Conservation (phyloP, 139 green algal genomes). For the Chlamydomonas schloesseri region DNA sequence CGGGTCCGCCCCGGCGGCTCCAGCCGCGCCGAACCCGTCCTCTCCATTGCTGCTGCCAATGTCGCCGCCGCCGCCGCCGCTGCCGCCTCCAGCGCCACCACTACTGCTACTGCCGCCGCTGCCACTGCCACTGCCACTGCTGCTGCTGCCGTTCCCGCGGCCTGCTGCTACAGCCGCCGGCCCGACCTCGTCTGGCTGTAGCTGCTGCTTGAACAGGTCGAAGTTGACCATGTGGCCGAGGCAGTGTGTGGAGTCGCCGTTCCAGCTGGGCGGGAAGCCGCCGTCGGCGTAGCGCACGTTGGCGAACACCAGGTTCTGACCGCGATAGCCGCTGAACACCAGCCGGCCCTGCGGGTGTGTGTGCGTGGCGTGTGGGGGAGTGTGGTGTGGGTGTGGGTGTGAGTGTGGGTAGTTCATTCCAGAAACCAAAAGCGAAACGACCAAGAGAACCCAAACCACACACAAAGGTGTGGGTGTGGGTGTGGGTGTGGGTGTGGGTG, state of each 20-base stretch:
- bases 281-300: constrained; percentile 18
- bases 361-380: no score
- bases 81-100: background rate
- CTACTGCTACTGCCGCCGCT: background rate
- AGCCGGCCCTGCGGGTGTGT: background rate
- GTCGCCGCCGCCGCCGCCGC: no score
- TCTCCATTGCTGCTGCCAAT: no score
- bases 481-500: no score
- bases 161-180: background rate
- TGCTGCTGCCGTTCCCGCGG: background rate
- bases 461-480: no score
- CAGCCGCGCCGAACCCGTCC: no score
- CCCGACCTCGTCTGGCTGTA: background rate
- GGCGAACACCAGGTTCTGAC: constrained; percentile 29
- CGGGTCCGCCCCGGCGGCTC: no score
- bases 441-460: no score
- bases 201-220: background rate
- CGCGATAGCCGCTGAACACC: background rate
- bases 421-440: no score
- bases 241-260: constrained; percentile 25
- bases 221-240: constrained; percentile 24
- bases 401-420: no score
- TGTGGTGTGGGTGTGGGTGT: no score
- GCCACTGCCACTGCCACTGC: background rate
- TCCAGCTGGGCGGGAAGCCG: background rate